phyloP scores from a whole-genome alignment of 164 flowering plant species.

The Umbilicus rupestris region DNA sequence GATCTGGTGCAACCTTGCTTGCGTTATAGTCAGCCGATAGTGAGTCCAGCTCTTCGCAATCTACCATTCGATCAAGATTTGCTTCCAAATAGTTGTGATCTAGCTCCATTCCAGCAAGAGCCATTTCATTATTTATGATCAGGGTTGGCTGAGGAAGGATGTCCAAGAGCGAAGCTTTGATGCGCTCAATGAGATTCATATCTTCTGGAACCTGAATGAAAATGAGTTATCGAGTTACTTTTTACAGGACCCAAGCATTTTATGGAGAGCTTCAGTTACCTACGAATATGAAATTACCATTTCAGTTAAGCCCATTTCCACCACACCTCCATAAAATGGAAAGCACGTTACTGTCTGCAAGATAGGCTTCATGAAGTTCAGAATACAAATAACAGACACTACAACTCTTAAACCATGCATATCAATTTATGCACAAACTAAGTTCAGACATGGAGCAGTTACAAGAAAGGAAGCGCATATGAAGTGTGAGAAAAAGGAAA shows the following conservation, averaged over 20 bases:
- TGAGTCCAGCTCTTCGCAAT: no score
- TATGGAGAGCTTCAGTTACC: neutral
- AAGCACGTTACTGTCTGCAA: conserved; percentile 88
- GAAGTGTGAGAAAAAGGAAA: no score
- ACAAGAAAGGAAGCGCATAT: no score
- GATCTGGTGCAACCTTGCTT: conserved; percentile 28
- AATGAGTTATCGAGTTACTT: neutral
- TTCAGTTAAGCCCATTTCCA: conserved; percentile 80
- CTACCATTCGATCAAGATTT: conserved; percentile 10
- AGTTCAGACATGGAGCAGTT: no score
- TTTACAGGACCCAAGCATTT: neutral
- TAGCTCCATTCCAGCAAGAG: conserved; percentile 15
- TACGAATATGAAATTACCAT: conserved; percentile 33
- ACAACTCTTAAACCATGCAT: no score
- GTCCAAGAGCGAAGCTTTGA: conserved; percentile 48
- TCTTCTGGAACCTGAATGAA: conserved; percentile 60
- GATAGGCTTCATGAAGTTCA: no score
- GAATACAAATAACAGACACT: no score
- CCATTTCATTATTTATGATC: conserved; percentile 21
- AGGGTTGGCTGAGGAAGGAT: conserved; percentile 30
- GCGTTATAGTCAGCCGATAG: conserved; percentile 32
- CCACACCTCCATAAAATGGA: conserved; percentile 69
- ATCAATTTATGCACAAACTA: no score
- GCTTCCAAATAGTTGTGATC: conserved; percentile 24
- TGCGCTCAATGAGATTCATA: conserved; percentile 41